Conservation (phyloP, 2,329 filamentous ascomycete genomes). For the Colletotrichum australisinense region DNA sequence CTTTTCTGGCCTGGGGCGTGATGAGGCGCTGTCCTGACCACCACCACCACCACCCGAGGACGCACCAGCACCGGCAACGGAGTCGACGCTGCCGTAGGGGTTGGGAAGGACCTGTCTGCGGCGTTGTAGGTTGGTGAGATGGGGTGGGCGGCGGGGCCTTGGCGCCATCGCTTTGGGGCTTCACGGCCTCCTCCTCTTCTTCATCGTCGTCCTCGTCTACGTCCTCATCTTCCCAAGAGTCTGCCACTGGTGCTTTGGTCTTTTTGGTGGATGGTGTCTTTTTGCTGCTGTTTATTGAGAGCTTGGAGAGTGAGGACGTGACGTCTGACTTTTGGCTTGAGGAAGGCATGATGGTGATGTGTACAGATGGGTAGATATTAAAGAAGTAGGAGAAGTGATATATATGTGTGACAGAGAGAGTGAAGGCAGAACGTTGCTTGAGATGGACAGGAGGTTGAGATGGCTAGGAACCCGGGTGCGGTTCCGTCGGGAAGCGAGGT, state of each 20-base stretch:
- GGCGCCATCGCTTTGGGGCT: conserved; percentile 42
- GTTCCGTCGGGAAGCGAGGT: conserved; percentile 28
- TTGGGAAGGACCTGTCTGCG: conserved; percentile 35
- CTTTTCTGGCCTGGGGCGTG: conserved; percentile 79
- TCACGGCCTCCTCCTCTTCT: conserved; percentile 40
- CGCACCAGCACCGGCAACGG: conserved; percentile 12
- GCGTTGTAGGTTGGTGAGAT: conserved; percentile 62
- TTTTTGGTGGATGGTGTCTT: conserved; percentile 29
- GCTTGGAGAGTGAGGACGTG: conserved; percentile 44
- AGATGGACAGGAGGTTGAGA: neutral
- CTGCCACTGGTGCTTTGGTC: conserved; percentile 46
- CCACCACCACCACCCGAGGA: neutral
- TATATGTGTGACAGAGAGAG: neutral
- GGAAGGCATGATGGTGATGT: conserved; percentile 26
- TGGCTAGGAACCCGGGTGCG: conserved; percentile 2
- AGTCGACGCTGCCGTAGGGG: conserved; percentile 37
- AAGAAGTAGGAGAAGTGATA: neutral
- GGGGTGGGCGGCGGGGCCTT: conserved; percentile 74
- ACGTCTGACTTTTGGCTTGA: conserved; percentile 41
- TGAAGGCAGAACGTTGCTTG: conserved; percentile 9
- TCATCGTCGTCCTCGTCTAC: conserved; percentile 39
- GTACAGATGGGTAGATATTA: neutral
- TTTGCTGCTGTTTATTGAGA: conserved; percentile 43
- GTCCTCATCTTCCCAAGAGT: conserved; percentile 68
- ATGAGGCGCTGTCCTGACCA: conserved; percentile 38